phyloP scores from a whole-genome alignment of 2,329 filamentous ascomycete genomes.

The Botryotinia globosa region DNA sequence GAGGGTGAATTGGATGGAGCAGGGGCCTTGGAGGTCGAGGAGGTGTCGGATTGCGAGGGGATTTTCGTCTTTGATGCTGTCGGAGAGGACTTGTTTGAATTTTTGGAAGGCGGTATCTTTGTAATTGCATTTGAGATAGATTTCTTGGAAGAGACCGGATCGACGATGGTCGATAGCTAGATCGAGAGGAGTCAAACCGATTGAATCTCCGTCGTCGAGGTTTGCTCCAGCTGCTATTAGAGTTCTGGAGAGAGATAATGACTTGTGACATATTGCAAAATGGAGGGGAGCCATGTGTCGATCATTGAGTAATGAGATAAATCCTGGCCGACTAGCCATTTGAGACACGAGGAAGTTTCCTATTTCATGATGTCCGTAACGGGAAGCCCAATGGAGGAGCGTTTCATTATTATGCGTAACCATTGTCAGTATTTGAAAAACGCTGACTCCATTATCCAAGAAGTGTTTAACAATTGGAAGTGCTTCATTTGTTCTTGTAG shows the following conservation, averaged over 20 bases:
- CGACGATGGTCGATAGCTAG: not conserved
- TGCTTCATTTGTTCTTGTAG: not conserved
- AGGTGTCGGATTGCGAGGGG: not conserved
- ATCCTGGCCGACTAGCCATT: constrained; percentile 9
- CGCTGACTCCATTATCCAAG: not conserved
- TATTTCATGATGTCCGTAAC: constrained; percentile 10
- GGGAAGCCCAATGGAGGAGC: constrained; percentile 8
- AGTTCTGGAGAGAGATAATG: not conserved
- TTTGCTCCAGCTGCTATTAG: constrained; percentile 7
- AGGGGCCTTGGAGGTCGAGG: not conserved
- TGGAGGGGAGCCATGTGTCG: constrained; percentile 7
- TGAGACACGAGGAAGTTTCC: constrained; percentile 7
- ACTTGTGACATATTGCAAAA: not conserved
- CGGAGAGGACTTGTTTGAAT: constrained; percentile 3
- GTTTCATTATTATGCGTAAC: not conserved
- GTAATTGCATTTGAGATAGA: not conserved
- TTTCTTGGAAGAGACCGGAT: not conserved
- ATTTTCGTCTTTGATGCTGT: not conserved
- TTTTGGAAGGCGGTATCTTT: not conserved
- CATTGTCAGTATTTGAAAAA: not conserved
- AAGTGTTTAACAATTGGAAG: constrained; percentile 4
- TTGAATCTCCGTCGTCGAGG: not conserved
- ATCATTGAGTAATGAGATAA: not conserved
- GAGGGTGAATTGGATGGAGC: not conserved
- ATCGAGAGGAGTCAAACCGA: not conserved